Conservation (phyloP, 1,284 basidiomycete genomes). For the Phellopilus nigrolimitatus region DNA sequence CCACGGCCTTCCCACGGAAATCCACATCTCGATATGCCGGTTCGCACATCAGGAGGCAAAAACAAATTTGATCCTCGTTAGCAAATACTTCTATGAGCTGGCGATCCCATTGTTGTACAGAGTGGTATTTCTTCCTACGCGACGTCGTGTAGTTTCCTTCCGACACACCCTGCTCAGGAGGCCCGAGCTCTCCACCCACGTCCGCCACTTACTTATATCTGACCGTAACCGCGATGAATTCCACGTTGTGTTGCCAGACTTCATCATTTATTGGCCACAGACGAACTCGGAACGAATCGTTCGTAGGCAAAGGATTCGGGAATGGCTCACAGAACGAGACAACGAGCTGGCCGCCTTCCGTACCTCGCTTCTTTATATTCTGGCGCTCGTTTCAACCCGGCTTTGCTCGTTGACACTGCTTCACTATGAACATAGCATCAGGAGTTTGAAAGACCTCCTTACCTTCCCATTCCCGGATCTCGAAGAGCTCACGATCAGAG, state of each 20-base stretch:
- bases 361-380: conserved; percentile 16
- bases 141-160: conserved; percentile 16
- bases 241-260: conserved; percentile 19
- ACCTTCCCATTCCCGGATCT: conserved; percentile 11
- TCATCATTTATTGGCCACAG: conserved; percentile 19
- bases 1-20: conserved; percentile 13
- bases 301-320: conserved; percentile 18
- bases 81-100: conserved; percentile 17
- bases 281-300: conserved; percentile 16
- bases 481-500: conserved; percentile 20
- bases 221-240: conserved; percentile 20
- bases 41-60: conserved; percentile 1
- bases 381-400: conserved; percentile 8
- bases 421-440: conserved; percentile 19
- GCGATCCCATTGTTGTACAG: conserved; percentile 13
- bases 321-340: conserved; percentile 19
- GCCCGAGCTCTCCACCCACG: conserved; percentile 10
- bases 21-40: conserved; percentile 14
- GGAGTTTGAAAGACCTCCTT: conserved; percentile 13
- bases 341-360: conserved; percentile 18
- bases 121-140: conserved; percentile 17
- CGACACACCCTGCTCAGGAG: conserved; percentile 8
- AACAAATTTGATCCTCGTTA: conserved; percentile 11
- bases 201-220: conserved; percentile 19
- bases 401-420: conserved; percentile 19